Evolutionary conservation across 2,329 filamentous ascomycete species (phyloP), one percentile per base, ranked within the genome.

Genomic region (Boeremia lycopersici): DNA sequence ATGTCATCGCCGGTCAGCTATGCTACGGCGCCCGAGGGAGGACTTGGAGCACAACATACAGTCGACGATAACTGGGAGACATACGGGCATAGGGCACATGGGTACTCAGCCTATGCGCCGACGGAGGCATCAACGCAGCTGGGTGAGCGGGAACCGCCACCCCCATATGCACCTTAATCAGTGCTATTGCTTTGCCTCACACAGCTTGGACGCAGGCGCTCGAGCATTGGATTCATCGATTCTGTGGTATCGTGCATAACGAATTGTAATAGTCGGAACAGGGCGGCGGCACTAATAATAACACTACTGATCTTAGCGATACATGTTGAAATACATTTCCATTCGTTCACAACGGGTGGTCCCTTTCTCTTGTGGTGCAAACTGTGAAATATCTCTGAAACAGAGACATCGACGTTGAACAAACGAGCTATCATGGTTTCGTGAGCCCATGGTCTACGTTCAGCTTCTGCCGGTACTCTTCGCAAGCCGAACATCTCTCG

Each of bases 1-100:
- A 66, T 53, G 2, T 64, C 62, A 11, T 67, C 67, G 6, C 51
- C 59, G 2, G 48, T 59, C 39, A 48, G 52, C 6, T 60, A 61
- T 47, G 49, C 50, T 15, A 57, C 62, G 60, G 63, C 52, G 23
- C 54, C 59, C 0, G 47, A 48, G 0, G 42, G 28, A 6, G 29
- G 47, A 26, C 46, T 35, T 0, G 53, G 61, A 8, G 41, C 19
- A 31, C 50, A 57, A 5, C 56, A 68, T 23, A 64, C 69, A 2
- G 40, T 65, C 0, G 66, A 69, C 34, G 66, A 69, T 13, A 65
- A 68, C 15, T 71, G 67, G 67, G 68, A 74, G 53, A 62, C 62
- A 2, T 68, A 71, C 10, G 50, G 33, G 19, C 41, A 61, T 49
- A 47, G 31, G 6, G 30, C 34, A 13, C 43, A 48, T 13, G 11